Evolutionary conservation across 2,329 filamentous ascomycete species (phyloP), one percentile per base, ranked within the genome.

Genomic region (Colletotrichum sp.): DNA sequence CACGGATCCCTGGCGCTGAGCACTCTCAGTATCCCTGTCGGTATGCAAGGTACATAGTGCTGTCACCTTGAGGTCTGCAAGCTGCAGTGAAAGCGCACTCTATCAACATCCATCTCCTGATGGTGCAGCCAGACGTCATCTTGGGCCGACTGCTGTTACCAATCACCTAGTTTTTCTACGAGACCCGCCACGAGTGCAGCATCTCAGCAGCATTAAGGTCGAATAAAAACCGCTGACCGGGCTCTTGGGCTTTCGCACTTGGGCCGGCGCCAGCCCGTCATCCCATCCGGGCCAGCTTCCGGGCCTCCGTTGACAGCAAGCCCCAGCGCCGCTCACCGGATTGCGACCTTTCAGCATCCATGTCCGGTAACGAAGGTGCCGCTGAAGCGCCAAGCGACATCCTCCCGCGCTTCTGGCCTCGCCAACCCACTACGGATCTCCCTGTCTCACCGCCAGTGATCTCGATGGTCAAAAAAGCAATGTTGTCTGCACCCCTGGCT

Each of bases 381-480:
- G 64, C 36, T 66, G 36, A 26, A 12, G 21, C 26, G 70, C 73
- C 70, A 69, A 28, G 49, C 52, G 26, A 34, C 73, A 73, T 69
- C 28, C 70, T 21, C 21, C 55, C 21, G 59, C 32, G n/a, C 63
- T n/a, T 57, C 26, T n/a, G 32, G 32, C 32, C 70, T 68, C 30
- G 39, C 69, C 39, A 62, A 30, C 63, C 69, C 64, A 52, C 26
- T 16, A 55, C 57, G 59, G n/a, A 68, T 73, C 24, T 72, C 24
- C 39, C 28, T 69, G 74, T 73, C 74, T 76, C 74, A 74, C 74
- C 74, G 70, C 74, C 63, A 9, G 28, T 64, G 57, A 69, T 69
- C 64, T 62, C 57, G 28, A 18, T 74, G 74, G 44, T 39, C 64
- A 24, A 71, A 69, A 69, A 69, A 73, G 70, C 70, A 73, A 73